phyloP scores from a whole-genome alignment of 1,139 yeast species.

The Pneumocystis oryctolagi region DNA sequence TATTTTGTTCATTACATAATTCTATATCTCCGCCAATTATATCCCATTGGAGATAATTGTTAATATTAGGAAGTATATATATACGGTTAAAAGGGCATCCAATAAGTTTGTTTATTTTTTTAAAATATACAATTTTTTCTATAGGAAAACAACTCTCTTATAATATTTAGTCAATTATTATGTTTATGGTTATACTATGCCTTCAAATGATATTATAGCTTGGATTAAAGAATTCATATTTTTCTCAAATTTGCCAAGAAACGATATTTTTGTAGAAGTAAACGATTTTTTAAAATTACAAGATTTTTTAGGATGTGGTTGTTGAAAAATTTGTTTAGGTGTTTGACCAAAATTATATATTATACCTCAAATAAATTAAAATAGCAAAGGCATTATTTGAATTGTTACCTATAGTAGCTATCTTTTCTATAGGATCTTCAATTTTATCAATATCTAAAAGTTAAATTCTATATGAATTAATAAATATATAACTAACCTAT shows the following conservation, averaged over 20 bases:
- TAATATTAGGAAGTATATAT: background rate
- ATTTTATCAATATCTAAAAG: conserved; percentile 45
- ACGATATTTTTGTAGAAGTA: conserved; percentile 1
- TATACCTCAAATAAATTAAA: conserved; percentile 29
- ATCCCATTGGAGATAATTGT: background rate
- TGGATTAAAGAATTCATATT: conserved; percentile 3
- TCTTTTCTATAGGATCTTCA: conserved; percentile 53
- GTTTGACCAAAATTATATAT: conserved; percentile 87
- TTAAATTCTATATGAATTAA: background rate
- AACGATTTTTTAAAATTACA: conserved; percentile 21
- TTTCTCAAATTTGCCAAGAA: conserved; percentile 9
- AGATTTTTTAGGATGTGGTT: conserved; percentile 42
- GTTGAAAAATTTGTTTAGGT: conserved; percentile 51
- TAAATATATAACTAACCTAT: conserved; percentile 23
- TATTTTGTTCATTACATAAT: background rate
- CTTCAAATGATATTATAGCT: conserved; percentile 2
- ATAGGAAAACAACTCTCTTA: background rate
- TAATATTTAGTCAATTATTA: background rate
- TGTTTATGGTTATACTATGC: background rate
- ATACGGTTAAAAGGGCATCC: background rate
- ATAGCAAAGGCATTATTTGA: background rate
- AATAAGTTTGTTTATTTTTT: background rate
- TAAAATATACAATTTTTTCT: background rate
- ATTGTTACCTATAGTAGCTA: conserved; percentile 43
- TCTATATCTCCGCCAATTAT: background rate